Base-by-base conservation (phyloP, 2,329 filamentous ascomycete genomes). In the Ophiostoma himal-ulmi region DNA sequence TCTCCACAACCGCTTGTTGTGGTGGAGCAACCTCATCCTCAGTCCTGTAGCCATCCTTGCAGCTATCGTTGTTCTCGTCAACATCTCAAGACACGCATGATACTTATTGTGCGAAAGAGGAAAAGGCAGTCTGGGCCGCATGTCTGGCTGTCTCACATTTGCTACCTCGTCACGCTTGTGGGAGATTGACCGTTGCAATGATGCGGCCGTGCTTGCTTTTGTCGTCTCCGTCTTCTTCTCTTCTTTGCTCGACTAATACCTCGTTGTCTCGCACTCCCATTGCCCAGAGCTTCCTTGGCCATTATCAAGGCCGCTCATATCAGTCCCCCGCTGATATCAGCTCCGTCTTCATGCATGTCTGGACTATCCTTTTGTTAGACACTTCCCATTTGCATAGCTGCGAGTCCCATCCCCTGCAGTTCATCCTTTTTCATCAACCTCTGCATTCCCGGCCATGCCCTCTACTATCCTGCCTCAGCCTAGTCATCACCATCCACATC, bases 151-250 rank as follows among this genome's bases (percentile, higher is more conserved):
- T 64, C 57, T 34, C n/a, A 36, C 52, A 17, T 64, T 64, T 36
- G 57, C 57, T 30, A 64, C 57, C 57, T 64, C 57, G 3, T n/a
- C 57, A 64, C 30, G 30, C 57, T 64, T 64, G 57, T 64, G 57
- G 14, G 57, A 64, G 26, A 20, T n/a, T 48, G 20, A 17, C 8
- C 17, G 20, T 20, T 64, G 30, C 13, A 6, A 7, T 20, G 57
- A 64, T 36, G 57, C 30, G 20, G 26, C 20, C 1, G 52, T 13
- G n/a, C n/a, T 57, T 34, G 48, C 22, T n/a, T 17, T 13, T 44
- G 13, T 7, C 44, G 44, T 48, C n/a, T 30, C 30, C 30, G 17
- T 48, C 17, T 6, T 48, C 44, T n/a, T 26, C 22, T 60, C 54
- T 22, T 26, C 10, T 60, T n/a, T 20, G 44, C 30, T 7, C 26